Conservation (phyloP, 1,284 basidiomycete species). For the Ganoderma lingzhi region DNA sequence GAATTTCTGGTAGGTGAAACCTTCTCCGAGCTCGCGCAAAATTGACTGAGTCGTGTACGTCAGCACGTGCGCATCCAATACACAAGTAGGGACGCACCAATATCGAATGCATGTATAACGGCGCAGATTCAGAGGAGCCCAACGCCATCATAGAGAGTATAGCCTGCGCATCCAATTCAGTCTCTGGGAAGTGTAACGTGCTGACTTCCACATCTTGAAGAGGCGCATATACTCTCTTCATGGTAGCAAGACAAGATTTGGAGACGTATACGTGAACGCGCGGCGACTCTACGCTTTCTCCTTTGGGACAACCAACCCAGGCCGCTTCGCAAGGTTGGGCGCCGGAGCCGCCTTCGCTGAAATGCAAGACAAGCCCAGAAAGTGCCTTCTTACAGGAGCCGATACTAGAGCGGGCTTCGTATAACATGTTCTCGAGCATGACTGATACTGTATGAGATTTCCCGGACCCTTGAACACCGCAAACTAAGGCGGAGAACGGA, state of each 20-base stretch:
- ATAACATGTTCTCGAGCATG: conserved; percentile 72
- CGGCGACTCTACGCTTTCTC: conserved; percentile 51
- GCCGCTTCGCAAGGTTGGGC: conserved; percentile 72
- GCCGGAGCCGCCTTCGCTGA: conserved; percentile 67
- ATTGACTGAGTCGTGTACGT: conserved; percentile 41
- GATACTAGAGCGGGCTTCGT: conserved; percentile 54
- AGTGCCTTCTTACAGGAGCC: conserved; percentile 62
- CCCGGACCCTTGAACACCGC: conserved; percentile 60
- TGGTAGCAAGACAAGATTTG: conserved; percentile 64
- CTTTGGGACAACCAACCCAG: conserved; percentile 56
- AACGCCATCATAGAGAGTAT: conserved; percentile 76
- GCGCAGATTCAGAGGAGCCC: conserved; percentile 60
- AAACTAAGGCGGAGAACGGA: conserved; percentile 46
- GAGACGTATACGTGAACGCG: conserved; percentile 68
- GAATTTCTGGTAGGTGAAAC: conserved; percentile 56
- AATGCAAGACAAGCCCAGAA: conserved; percentile 71
- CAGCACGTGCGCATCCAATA: background rate
- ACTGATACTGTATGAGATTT: conserved; percentile 77
- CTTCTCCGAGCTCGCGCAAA: conserved; percentile 56
- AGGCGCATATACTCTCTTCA: conserved; percentile 61
- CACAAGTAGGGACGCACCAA: conserved; percentile 50
- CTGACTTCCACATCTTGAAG: conserved; percentile 60
- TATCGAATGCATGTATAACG: conserved; percentile 72
- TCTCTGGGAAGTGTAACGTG: conserved; percentile 64
- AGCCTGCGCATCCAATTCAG: conserved; percentile 72